Base-by-base conservation (phyloP, 108 stramenopile species). In the Skeletonema marinoi region DNA sequence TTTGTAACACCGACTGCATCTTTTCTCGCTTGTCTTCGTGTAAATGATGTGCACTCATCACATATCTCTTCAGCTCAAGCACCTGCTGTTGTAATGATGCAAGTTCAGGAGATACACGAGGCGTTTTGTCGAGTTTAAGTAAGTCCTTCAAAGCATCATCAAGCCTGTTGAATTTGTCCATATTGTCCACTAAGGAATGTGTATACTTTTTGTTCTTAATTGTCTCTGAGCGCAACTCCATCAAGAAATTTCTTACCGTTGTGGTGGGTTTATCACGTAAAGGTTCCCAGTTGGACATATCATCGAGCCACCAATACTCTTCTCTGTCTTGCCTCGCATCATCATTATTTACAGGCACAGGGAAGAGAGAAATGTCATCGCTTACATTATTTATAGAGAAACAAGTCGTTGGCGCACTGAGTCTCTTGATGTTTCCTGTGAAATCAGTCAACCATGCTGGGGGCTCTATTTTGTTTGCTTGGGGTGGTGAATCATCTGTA, bases 221-320 rank as follows among this genome's bases (percentile, higher is more conserved):
- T 10, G 54, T 56, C 54, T 56, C 54, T 10, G 21, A 25, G 7
- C 54, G 54, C 54, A 56, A 56, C 9, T 56, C 54, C 54, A 25
- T 25, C 10, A 56, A 29, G 54, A 56, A 56, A 56, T 21, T 25
- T 25, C 25, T 6, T 25, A 56, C 54, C 2, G 25, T 56, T 29
- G n/a, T 56, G 2, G 16, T 5, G 4, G 54, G 54, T 25, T 56
- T 16, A 29, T 56, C 54, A 0, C 25, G 3, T 29, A 56, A 25
- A 56, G 54, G 54, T 9, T 17, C 54, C 54, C 54, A 56, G 17
- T 67, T 44, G 1, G 65, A 50, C 25, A 51, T 59, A 50, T 75
- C 74, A 25, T 67, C 39, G 0, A 75, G 36, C 74, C 74, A 75
- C 74, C 74, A 75, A 56, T 35, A 71, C 16, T 46, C 44, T 16